These are phyloP conservation scores for Trichomonascus vanleenenianus DNA, from an alignment of 805 yeast genomes.

Conservation along the genomic window DNA sequence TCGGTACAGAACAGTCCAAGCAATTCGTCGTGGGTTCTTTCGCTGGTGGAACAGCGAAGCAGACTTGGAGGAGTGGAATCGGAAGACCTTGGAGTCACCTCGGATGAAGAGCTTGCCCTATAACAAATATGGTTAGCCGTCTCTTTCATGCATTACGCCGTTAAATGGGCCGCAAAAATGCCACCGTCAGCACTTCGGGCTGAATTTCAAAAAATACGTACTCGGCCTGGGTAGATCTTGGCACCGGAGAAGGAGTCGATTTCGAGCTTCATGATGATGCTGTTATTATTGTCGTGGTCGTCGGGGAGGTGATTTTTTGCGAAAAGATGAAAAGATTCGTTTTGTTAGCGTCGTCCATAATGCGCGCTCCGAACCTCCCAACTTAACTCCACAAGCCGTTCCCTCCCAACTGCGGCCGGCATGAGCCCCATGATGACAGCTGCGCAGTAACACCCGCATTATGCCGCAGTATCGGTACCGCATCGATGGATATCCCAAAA, in stretches of 20 bases:
- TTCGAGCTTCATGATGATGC: constrained; percentile 87
- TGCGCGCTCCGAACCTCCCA: too few species aligned
- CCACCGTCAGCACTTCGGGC: not conserved
- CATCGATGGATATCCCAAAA: not conserved
- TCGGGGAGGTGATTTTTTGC: not conserved
- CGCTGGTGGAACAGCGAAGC: constrained; percentile 98
- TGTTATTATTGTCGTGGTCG: constrained; percentile 3
- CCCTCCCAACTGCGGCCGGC: too few species aligned
- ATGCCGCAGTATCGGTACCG: too few species aligned
- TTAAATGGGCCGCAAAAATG: too few species aligned
- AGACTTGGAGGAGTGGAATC: constrained; percentile 97
- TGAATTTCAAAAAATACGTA: constrained; percentile 9
- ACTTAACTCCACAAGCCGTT: too few species aligned
- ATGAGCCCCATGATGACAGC: too few species aligned
- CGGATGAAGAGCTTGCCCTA: constrained; percentile 93
- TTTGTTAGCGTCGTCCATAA: not conserved
- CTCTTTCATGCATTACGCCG: too few species aligned
- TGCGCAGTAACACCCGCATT: too few species aligned
- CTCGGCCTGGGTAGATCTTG: constrained; percentile 99
- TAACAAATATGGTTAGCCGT: constrained; percentile 1
- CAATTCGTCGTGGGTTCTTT: constrained; percentile 99
- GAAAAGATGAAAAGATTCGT: not conserved
- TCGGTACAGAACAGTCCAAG: constrained; percentile 99
- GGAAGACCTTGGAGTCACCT: constrained; percentile 99
- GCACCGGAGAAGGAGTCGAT: constrained; percentile 98